A percentile compares a stretch with the other conserved stretches of the same genome.
Conservation (phyloP, 208 protist genomes). For the Acanthamoeba polyphaga region DNA sequence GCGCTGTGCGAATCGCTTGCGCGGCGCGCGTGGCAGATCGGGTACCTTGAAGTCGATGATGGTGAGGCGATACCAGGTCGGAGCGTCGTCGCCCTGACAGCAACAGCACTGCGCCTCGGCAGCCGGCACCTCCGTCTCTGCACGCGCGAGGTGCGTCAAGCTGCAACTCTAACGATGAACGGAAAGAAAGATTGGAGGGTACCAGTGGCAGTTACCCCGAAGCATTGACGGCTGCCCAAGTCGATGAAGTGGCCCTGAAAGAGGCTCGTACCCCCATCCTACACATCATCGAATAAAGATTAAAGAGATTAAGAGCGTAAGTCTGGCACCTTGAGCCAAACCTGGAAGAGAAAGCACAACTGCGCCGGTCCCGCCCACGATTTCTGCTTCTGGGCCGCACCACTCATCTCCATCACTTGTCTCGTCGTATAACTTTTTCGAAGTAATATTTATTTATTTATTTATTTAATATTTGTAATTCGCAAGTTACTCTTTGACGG, state of each 20-base stretch:
- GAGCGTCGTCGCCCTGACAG: conserved; percentile 55
- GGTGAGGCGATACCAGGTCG: conserved; percentile 6
- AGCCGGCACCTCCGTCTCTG: conserved; percentile 21
- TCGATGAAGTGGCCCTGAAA: conserved; percentile 63
- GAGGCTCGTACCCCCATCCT: neutral
- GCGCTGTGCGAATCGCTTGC: neutral
- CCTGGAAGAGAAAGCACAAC: conserved; percentile 52
- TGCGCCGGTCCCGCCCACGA: neutral
- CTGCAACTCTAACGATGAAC: neutral
- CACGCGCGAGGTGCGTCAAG: neutral
- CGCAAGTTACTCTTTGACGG: neutral
- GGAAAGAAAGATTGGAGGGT: neutral
- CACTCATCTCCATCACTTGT: neutral
- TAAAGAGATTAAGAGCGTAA: neutral
- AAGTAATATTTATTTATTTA: no score
- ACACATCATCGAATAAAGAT: neutral
- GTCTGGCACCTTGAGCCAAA: no score
- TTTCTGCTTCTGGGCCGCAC: neutral
- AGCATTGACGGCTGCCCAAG: conserved; percentile 19
- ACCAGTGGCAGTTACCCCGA: conserved; percentile 29
- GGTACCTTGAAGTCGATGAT: conserved; percentile 57
- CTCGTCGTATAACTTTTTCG: no score
- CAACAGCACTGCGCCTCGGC: conserved; percentile 51
- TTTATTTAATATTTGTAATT: no score
- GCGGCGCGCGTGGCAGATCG: neutral